phyloP scores from a whole-genome alignment of 139 green algal genomes.

The Pseudopediastrum boryanum region DNA sequence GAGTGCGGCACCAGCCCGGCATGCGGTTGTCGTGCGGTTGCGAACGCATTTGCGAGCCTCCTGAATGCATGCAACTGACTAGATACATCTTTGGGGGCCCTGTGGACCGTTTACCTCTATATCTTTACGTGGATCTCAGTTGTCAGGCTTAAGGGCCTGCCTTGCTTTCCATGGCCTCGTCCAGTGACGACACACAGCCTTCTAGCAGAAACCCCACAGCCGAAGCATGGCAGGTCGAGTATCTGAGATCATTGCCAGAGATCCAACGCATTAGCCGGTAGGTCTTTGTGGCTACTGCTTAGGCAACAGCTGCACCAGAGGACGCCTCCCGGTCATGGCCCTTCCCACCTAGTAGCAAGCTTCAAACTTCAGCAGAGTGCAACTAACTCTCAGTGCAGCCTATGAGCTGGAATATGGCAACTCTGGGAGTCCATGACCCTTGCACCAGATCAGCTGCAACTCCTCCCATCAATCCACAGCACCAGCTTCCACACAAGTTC shows the following conservation, averaged over 20 bases:
- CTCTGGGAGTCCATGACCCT: no score
- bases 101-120: background rate
- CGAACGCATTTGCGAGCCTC: no score
- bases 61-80: background rate
- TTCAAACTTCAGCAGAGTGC: no score
- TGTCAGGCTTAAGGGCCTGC: background rate
- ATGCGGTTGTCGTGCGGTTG: background rate
- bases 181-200: background rate
- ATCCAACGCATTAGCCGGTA: slow-evolving; percentile 8
- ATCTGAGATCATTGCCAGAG: slow-evolving; percentile 31
- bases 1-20: no score
- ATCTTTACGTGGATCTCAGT: background rate
- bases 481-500: no score
- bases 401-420: no score
- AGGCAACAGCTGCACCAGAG: background rate
- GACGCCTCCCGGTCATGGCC: background rate
- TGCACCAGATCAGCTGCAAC: no score
- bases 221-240: slow-evolving; percentile 52
- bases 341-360: no score
- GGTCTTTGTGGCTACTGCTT: background rate
- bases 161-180: background rate
- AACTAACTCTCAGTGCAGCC: no score
- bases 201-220: slow-evolving; percentile 15
- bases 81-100: background rate
- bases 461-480: no score